These are phyloP conservation scores for Didymellaceae sp. DNA, from an alignment of 2,329 filamentous ascomycete species.

Conservation along the genomic window DNA sequence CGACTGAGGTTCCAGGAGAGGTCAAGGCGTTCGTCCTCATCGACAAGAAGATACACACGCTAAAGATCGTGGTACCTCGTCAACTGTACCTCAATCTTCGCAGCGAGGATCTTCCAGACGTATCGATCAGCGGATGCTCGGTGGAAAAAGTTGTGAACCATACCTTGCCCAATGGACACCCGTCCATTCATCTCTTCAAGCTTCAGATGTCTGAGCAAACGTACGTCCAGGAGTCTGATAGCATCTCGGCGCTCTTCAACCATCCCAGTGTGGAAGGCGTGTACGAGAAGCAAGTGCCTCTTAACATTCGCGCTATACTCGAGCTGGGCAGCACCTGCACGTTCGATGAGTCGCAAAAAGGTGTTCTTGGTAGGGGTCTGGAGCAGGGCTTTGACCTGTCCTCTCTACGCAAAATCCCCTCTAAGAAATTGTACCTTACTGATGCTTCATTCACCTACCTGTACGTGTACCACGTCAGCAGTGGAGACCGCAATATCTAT, in stretches of 20 bases:
- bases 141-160: constrained; percentile 94
- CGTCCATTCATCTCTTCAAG: constrained; percentile 92
- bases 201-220: constrained; percentile 87
- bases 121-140: constrained; percentile 82
- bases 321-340: constrained; percentile 90
- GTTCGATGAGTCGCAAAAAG: constrained; percentile 88
- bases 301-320: constrained; percentile 85
- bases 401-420: constrained; percentile 71
- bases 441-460: constrained; percentile 79
- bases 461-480: constrained; percentile 90
- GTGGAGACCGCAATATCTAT: constrained; percentile 91
- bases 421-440: constrained; percentile 77
- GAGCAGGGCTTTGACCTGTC: constrained; percentile 92
- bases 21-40: constrained; percentile 91
- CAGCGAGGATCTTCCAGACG: constrained; percentile 82
- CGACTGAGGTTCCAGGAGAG: constrained; percentile 83
- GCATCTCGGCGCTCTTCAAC: constrained; percentile 82
- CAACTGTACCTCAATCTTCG: constrained; percentile 93
- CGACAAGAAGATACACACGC: constrained; percentile 84
- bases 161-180: constrained; percentile 92
- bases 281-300: constrained; percentile 90
- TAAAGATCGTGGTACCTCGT: constrained; percentile 88
- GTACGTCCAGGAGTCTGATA: constrained; percentile 84
- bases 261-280: constrained; percentile 96
- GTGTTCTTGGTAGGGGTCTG: constrained; percentile 88